Conservation (phyloP, 257 asterid species). For the Linaria vulgaris region DNA sequence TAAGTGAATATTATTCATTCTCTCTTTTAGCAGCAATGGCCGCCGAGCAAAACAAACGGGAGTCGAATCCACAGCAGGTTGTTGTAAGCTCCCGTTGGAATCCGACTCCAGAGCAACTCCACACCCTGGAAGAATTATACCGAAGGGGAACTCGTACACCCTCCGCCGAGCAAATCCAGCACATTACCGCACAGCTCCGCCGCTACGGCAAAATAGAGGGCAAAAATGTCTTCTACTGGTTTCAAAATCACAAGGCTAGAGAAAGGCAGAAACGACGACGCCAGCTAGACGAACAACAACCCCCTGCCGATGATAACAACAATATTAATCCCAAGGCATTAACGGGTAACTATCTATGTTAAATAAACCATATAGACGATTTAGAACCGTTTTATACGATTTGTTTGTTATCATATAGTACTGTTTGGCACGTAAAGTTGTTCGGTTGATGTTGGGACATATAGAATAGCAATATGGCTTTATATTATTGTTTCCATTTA, state of each 20-base stretch:
- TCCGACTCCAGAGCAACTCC: constrained; percentile 92
- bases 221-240: constrained; percentile 94
- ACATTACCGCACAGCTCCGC: constrained; percentile 75
- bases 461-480: too few species aligned
- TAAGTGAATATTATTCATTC: too few species aligned
- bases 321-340: constrained; percentile 17
- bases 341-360: constrained; percentile 24
- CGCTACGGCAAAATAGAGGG: constrained; percentile 91
- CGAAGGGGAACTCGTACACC: constrained; percentile 84
- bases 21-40: constrained; percentile 46
- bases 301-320: constrained; percentile 26
- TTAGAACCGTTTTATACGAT: too few species aligned
- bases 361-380: too few species aligned
- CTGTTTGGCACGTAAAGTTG: constrained; percentile 6
- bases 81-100: constrained; percentile 95
- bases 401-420: constrained; percentile 21
- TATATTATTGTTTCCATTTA: neutral
- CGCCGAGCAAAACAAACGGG: constrained; percentile 67
- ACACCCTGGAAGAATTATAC: constrained; percentile 75
- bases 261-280: constrained; percentile 92
- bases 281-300: constrained; percentile 61
- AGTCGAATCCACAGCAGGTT: constrained; percentile 58
- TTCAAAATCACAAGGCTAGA: constrained; percentile 92
- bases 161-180: constrained; percentile 89
- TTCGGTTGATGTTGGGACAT: constrained; percentile 17